Base-by-base conservation (phyloP, 306 rosid species). In the Gynostemma pentaphyllum region DNA sequence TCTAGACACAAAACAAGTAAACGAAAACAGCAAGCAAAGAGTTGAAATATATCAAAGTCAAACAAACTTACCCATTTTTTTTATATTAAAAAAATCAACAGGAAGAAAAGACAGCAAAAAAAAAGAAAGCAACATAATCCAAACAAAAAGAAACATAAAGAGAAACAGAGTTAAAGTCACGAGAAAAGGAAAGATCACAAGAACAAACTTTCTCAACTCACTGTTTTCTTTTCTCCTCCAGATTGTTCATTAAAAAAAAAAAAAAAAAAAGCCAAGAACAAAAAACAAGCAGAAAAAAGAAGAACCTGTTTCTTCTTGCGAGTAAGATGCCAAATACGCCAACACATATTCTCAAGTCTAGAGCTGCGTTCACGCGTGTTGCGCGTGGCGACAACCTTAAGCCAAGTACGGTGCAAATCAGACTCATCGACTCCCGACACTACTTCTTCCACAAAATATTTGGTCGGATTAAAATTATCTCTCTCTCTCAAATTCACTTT, bases 311-410 rank as follows among this genome's bases (percentile, higher is more conserved):
- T 84, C 82, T 90, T 86, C 96, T 83, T 90, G 61, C 97, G 83
- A 2, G 97, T 72, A 66, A 90, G 97, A 32, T 90, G 94, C 97
- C 97, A 90, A 78, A 90, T 90, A 50, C 97, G 88, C 97, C 97
- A 90, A 75, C 97, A 90, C 97, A 90, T 90, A 26, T 90, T 90
- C 88, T 90, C 97, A 14, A 87, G 82, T 76, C 97, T 81, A 8
- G 95, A 87, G 72, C 97, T 83, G 1, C 97, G 82, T 67, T 90
- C 97, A 13, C 94, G 90, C 9, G 88, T 83, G 70, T 87, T 85
- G 69, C 97, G 84, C 4, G 97, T 90, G 12, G 97, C 97, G 39
- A 90, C 96, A 42, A 90, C 97, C 45, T 90, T 90, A 69, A 90
- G 80, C 97, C 97, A 90, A 6, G 97, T 90, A 1, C 97, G 85